These are phyloP conservation scores for Vitis rotundifolia DNA, from an alignment of 164 flowering plant genomes.

Conservation along the genomic window DNA sequence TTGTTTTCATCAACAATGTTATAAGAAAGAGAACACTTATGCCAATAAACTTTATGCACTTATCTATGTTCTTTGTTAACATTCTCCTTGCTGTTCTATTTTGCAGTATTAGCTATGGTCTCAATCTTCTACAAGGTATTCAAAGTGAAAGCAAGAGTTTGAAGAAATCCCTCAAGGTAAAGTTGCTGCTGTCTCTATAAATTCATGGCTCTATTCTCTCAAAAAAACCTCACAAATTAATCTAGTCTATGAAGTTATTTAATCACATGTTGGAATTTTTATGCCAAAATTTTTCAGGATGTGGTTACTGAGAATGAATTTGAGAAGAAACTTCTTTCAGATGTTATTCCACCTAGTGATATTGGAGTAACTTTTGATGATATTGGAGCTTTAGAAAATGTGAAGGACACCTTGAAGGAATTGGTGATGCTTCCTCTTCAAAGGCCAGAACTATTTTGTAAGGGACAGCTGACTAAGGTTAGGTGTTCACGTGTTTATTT, in stretches of 20 bases:
- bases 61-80: background rate
- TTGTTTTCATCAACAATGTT: background rate
- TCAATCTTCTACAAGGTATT: conserved; percentile 61
- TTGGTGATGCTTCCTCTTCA: conserved; percentile 97
- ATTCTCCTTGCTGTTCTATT: background rate
- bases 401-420: conserved; percentile 93
- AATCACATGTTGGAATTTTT: background rate
- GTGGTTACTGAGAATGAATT: conserved; percentile 95
- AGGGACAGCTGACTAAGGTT: conserved; percentile 94
- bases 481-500: background rate
- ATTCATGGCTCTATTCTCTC: too few relatives aligned
- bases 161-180: conserved; percentile 86
- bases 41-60: background rate
- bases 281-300: conserved; percentile 51
- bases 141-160: conserved; percentile 70
- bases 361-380: conserved; percentile 95
- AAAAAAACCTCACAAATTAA: background rate
- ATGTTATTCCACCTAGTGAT: conserved; percentile 93
- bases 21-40: background rate
- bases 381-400: conserved; percentile 92
- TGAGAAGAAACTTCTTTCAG: conserved; percentile 86
- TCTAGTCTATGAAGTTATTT: background rate
- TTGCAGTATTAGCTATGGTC: conserved; percentile 78
- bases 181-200: background rate
- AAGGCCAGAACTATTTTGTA: conserved; percentile 89